Conservation (phyloP, 345 rosid genomes). For the Geranium brycei region DNA sequence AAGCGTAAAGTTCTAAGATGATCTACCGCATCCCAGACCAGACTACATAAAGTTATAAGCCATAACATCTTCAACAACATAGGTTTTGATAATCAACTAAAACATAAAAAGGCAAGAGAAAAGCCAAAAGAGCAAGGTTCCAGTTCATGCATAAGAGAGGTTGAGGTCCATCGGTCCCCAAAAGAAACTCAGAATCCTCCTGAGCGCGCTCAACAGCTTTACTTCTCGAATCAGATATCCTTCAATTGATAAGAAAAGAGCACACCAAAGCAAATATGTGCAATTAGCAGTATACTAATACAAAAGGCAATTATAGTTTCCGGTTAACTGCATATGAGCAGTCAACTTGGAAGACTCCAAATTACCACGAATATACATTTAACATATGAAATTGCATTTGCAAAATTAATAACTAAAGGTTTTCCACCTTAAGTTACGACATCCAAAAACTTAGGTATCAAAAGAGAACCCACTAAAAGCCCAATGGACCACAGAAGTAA, state of each 20-base stretch:
- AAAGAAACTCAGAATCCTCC: too few species aligned
- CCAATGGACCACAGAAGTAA: not conserved
- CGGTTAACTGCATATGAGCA: not conserved
- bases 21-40: conserved; percentile 22
- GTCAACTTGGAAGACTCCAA: not conserved
- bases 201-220: not conserved
- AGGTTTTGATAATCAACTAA: conserved; percentile 16
- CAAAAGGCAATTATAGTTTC: not conserved
- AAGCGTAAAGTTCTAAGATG: conserved; percentile 14
- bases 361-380: too few species aligned
- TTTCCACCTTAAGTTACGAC: too few species aligned
- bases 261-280: not conserved
- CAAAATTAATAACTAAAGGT: too few species aligned
- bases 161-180: not conserved
- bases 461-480: not conserved
- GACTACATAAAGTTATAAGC: conserved; percentile 17
- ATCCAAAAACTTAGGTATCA: not conserved
- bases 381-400: not conserved
- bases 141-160: not conserved
- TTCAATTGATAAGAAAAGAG: not conserved
- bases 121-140: conserved; percentile 15
- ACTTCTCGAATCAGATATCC: not conserved
- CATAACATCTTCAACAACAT: conserved; percentile 28
- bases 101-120: conserved; percentile 22
- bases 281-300: not conserved